Evolutionary conservation across 768 basidiomycete species (phyloP).

Genomic region (Amanita thiersii): DNA sequence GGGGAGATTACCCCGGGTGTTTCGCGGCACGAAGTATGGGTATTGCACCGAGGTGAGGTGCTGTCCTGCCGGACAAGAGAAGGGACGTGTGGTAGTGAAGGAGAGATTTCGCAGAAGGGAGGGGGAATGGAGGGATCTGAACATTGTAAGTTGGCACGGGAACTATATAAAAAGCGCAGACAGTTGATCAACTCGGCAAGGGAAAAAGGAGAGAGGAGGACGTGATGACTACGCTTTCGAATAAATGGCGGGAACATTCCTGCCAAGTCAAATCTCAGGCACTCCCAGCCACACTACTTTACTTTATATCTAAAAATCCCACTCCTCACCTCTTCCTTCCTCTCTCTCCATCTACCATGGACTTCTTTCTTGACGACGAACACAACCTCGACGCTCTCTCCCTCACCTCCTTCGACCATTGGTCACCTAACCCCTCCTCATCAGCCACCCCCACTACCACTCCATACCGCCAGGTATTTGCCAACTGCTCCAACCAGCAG

Average conservation of each 20-base stretch:
- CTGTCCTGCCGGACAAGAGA: neutral
- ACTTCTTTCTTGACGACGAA: neutral
- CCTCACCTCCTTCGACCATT: neutral
- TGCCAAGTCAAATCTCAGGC: too few species aligned
- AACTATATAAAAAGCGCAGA: too few species aligned
- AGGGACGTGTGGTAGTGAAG: neutral
- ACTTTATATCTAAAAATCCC: too few species aligned
- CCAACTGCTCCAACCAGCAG: slow-evolving; percentile 11
- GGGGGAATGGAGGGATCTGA: neutral
- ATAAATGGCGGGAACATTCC: too few species aligned
- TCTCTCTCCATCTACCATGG: neutral
- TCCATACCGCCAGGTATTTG: slow-evolving; percentile 8
- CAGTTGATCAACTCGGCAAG: too few species aligned
- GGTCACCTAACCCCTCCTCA: slow-evolving; percentile 6
- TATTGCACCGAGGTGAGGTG: slow-evolving; percentile 13
- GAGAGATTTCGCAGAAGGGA: neutral
- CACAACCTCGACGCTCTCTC: neutral
- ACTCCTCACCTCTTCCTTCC: too few species aligned
- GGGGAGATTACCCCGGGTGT: slow-evolving; percentile 57
- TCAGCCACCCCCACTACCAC: slow-evolving; percentile 15
- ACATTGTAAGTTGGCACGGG: too few species aligned
- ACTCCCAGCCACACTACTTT: too few species aligned
- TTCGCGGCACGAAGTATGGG: slow-evolving; percentile 59
- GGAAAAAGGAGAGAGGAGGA: neutral
- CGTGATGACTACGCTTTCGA: neutral